Evolutionary conservation across 192 early-diverging fungal genomes (phyloP).

Genomic region (Chytriomyces sp.): DNA sequence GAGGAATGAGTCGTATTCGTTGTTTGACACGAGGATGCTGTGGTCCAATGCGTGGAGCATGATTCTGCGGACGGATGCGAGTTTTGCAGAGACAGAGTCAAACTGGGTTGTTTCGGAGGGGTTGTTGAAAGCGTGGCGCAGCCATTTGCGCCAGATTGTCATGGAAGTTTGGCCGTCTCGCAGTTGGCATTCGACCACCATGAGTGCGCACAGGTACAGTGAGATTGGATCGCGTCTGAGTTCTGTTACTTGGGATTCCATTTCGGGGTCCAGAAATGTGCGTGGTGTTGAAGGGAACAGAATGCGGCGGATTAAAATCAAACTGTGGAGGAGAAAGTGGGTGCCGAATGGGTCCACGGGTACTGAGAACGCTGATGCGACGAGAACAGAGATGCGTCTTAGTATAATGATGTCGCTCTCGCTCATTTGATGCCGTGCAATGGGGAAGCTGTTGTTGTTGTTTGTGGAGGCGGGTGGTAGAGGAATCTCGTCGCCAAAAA

Average conservation of each 20-base stretch:
- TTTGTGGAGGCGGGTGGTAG: neutral
- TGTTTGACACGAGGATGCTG: neutral
- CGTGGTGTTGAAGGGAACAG: constrained; percentile 1
- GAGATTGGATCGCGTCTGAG: neutral
- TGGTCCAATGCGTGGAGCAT: neutral
- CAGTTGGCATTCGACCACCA: constrained; percentile 4
- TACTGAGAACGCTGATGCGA: neutral
- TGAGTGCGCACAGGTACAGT: neutral
- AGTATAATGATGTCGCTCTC: constrained; percentile 1
- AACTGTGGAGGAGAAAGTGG: neutral
- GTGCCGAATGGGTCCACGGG: constrained; percentile 16
- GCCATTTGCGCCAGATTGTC: neutral
- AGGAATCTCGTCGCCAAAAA: too few relatives aligned
- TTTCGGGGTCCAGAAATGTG: neutral
- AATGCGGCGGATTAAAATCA: constrained; percentile 6
- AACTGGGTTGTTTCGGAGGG: neutral
- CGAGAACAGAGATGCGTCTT: neutral
- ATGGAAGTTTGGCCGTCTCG: constrained; percentile 9
- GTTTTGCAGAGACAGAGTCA: too few relatives aligned
- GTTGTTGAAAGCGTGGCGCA: neutral
- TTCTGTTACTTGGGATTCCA: neutral
- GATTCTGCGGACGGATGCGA: neutral
- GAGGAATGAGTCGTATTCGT: constrained; percentile 6
- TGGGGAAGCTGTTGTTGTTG: constrained; percentile 1
- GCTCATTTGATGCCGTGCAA: neutral